Evolutionary conservation across 2,329 filamentous ascomycete genomes (phyloP), one percentile per base, ranked within the genome.

Genomic region (Myriosclerotinia curreyana): DNA sequence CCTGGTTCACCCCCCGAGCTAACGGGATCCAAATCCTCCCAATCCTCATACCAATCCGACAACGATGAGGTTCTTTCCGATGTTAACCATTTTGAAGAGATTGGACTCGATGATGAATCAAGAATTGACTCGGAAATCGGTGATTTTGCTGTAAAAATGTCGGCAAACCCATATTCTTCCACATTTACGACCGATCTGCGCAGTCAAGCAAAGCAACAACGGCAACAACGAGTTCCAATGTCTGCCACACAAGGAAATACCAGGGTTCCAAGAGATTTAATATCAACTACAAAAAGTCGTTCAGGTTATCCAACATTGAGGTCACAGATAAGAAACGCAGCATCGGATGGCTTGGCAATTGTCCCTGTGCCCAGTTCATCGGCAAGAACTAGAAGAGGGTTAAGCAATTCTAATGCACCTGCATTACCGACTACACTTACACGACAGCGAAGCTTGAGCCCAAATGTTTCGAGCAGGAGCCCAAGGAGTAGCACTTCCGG

Each of bases 31-130:
- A 96, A 94, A 77, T 95, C 91, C 67, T 96, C 91, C 69, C 96
- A 95, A 77, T 92, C 92, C 46, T 87, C 89, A 64, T 87, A 85
- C 67, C 89, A 87, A 60, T 79, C 86, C 72, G 89, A 92, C 72
- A 90, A 91, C 70, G 86, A 88, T 72, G 85, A 82, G 69, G 82
- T 86, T 59, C 79, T 90, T 53, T 82, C 86, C 60, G 91, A 96
- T 73, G 84, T 89, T 65, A 87, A 86, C 68, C 87, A 97, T 75
- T 97, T 97, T 72, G 94, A 98, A 75, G 94, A 97, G 69, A 96
- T 97, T 74, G 91, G 90, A 15, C 85, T 98, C 38, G 89, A 92
- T 66, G 88, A 90, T 71, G 87, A 92, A 72, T 80, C 61, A 17
- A 66, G 71, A 34, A 65, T 66, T 8, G 72, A 74, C 61, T 60